A percentile compares a stretch with the other conserved stretches of the same genome.
phyloP scores from a whole-genome alignment of 345 rosid genomes.

The Streptanthus diversifolius region DNA sequence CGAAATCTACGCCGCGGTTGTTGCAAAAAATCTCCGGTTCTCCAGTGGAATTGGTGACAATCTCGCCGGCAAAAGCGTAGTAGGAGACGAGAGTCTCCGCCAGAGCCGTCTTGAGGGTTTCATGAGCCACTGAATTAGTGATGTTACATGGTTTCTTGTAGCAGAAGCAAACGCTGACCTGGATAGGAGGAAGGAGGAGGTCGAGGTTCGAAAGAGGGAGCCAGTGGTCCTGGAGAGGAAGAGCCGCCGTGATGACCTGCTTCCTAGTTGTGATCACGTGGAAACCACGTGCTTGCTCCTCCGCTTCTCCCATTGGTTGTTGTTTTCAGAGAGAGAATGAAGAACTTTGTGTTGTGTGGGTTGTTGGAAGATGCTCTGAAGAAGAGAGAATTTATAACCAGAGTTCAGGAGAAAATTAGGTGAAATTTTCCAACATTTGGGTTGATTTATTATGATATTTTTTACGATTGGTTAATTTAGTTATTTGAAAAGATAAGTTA shows the following conservation, averaged over 20 bases:
- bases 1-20: slow-evolving; percentile 78
- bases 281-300: slow-evolving; percentile 35
- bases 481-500: background rate
- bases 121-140: slow-evolving; percentile 25
- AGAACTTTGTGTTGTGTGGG: slow-evolving; percentile 12
- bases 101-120: slow-evolving; percentile 51
- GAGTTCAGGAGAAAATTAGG: slow-evolving; percentile 14
- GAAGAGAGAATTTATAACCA: slow-evolving; percentile 15
- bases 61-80: slow-evolving; percentile 73
- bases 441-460: background rate
- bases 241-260: slow-evolving; percentile 60
- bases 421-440: slow-evolving; percentile 11
- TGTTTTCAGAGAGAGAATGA: slow-evolving; percentile 10
- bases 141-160: slow-evolving; percentile 39
- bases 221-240: slow-evolving; percentile 76
- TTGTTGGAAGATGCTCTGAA: slow-evolving; percentile 23
- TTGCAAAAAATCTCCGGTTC: slow-evolving; percentile 86
- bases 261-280: slow-evolving; percentile 40
- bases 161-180: slow-evolving; percentile 65
- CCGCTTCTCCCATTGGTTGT: slow-evolving; percentile 26
- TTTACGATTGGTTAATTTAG: background rate
- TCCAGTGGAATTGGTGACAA: slow-evolving; percentile 48
- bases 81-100: slow-evolving; percentile 62
- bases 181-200: slow-evolving; percentile 65
- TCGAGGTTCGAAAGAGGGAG: slow-evolving; percentile 85